These are phyloP conservation scores for Coffea eugenioides DNA, from an alignment of 257 asterid genomes.

Conservation along the genomic window DNA sequence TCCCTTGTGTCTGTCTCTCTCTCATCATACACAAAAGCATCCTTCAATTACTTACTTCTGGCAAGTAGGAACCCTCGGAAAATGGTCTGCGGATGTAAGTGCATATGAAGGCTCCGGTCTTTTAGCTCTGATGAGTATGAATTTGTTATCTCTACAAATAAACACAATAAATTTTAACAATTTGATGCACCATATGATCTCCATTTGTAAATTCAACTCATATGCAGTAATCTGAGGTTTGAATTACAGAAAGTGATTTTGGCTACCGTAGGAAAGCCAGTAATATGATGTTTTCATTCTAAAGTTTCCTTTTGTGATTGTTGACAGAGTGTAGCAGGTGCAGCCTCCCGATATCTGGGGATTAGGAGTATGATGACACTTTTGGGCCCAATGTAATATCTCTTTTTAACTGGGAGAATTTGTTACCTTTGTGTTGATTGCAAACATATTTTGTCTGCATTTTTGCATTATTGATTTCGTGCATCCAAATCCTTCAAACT, in stretches of 20 bases:
- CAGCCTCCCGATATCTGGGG: slow-evolving; percentile 82
- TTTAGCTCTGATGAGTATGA: not conserved
- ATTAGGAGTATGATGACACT: slow-evolving; percentile 60
- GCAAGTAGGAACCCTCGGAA: not conserved
- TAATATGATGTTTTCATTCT: slow-evolving; percentile 3
- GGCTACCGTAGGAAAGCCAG: not conserved
- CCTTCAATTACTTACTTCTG: not conserved
- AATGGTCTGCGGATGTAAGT: not conserved
- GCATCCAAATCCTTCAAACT: not conserved
- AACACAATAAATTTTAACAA: too few species aligned
- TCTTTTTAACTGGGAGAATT: slow-evolving; percentile 25
- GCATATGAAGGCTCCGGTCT: not conserved
- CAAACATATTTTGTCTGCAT: not conserved
- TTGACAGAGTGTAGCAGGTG: slow-evolving; percentile 83
- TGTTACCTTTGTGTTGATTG: slow-evolving; percentile 17
- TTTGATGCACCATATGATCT: not conserved
- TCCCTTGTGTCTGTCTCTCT: not conserved
- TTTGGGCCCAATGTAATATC: slow-evolving; percentile 84
- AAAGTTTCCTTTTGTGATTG: slow-evolving; percentile 17
- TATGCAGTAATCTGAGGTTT: not conserved
- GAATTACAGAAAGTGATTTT: not conserved
- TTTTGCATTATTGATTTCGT: not conserved
- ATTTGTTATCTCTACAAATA: not conserved
- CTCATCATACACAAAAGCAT: not conserved
- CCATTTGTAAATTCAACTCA: not conserved